Base-by-base conservation (phyloP, 441 rosid species). In the Pelargonium fulgidum region DNA sequence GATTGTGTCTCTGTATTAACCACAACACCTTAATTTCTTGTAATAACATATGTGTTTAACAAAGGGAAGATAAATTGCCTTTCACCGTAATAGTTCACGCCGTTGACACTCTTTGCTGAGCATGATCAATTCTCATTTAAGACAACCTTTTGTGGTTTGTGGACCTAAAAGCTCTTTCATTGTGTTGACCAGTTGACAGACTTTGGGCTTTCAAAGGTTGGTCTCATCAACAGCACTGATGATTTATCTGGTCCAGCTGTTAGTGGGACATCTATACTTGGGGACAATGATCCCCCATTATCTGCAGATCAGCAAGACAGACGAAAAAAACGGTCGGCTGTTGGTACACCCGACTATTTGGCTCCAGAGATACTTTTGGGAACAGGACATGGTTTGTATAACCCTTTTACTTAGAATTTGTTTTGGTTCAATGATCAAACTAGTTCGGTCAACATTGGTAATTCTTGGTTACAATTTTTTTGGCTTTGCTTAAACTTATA, bases 361-460 rank as follows among this genome's bases (percentile, higher is more conserved):
- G 99, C 99, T n/a, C 99, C 99, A 50, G 99, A 95, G 83, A 92
- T 95, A 71, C 98, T 95, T 75, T 77, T 95, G 81, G 99, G 99
- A 81, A 95, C 97, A 48, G 98, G 99, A 78, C 98, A 95, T 81
- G 99, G 99, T 95, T 79, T 70, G 86, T 87, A 86, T 82, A 74
- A 70, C 79, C 68, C 70, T 66, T 62, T 72, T 36, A 62, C 70
- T 67, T 70, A 44, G 66, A 41, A 41, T 50, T 50, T 50, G 56
- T 50, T 0, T 56, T 16, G 11, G 22, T 56, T 56, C 62, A 14
- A 56, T 56, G 11, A 16, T 10, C 20, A 56, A 56, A 17, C 63
- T 19, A 19, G 11, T 19, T 58, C 13, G 63, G 3, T 20, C 20
- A 19, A 56, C 12, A 17, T 56, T 17, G 22, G 24, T 9, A 56